These are phyloP conservation scores for Neurospora discreta DNA, from an alignment of 495 filamentous ascomycete genomes.

Conservation along the genomic window DNA sequence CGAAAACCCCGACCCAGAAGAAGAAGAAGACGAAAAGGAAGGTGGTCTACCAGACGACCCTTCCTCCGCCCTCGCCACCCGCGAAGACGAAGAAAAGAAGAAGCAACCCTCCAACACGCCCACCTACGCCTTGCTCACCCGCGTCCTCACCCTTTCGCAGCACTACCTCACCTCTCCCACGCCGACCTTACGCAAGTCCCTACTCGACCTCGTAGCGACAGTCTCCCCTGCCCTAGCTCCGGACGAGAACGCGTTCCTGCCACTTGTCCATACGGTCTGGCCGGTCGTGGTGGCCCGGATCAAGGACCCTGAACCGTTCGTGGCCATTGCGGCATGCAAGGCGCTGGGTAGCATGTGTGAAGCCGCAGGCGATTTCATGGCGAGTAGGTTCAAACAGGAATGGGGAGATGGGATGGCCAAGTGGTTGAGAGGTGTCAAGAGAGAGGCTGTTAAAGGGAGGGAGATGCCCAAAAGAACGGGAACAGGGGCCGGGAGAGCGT, in stretches of 20 bases:
- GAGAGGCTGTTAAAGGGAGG: constrained; percentile 17
- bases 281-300: constrained; percentile 62
- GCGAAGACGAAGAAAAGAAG: constrained; percentile 30
- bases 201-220: constrained; percentile 62
- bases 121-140: constrained; percentile 53
- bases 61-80: background rate
- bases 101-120: constrained; percentile 34
- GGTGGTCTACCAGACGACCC: constrained; percentile 3
- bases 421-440: constrained; percentile 26
- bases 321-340: constrained; percentile 57
- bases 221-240: constrained; percentile 55
- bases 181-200: constrained; percentile 60
- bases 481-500: constrained; percentile 6
- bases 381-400: constrained; percentile 53
- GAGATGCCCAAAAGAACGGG: constrained; percentile 29
- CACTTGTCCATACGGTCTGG: constrained; percentile 83
- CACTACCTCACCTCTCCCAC: constrained; percentile 80
- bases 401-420: constrained; percentile 46
- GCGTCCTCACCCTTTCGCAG: constrained; percentile 60
- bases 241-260: constrained; percentile 73
- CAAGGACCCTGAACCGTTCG: constrained; percentile 62
- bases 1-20: constrained; percentile 5
- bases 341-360: constrained; percentile 51
- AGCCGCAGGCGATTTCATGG: constrained; percentile 72
- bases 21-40: constrained; percentile 2